These are phyloP conservation scores for Sphagnum contortum DNA, from an alignment of 225 moss, liverwort and hornwort species.

Conservation along the genomic window DNA sequence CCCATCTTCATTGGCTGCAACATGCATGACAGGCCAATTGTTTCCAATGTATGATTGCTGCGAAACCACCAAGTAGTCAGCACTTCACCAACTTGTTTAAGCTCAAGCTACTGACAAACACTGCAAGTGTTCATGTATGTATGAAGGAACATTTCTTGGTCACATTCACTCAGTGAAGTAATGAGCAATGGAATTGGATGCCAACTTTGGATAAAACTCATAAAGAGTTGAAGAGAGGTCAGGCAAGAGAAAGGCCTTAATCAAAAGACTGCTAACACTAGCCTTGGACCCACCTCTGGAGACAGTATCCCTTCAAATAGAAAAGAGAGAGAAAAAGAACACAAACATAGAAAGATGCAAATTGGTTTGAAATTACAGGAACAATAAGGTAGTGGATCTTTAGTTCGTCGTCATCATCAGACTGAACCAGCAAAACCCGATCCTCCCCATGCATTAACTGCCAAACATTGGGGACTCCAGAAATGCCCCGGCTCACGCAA, in stretches of 20 bases:
- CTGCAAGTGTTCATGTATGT: not conserved
- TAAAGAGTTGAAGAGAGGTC: too few species aligned
- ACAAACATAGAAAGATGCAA: too few species aligned
- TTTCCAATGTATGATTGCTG: constrained; percentile 90
- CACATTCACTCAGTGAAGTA: too few species aligned
- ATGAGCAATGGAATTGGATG: too few species aligned
- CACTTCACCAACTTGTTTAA: not conserved
- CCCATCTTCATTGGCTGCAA: constrained; percentile 96
- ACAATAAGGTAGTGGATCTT: constrained; percentile 91
- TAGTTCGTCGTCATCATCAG: constrained; percentile 85
- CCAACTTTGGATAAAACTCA: too few species aligned
- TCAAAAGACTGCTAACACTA: too few species aligned
- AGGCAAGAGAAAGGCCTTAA: too few species aligned
- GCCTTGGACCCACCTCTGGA: too few species aligned
- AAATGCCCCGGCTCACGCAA: constrained; percentile 77
- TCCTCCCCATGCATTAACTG: constrained; percentile 94
- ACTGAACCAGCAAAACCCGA: constrained; percentile 90
- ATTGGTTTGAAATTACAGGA: constrained; percentile 44
- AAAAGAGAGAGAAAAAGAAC: too few species aligned
- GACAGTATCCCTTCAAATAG: too few species aligned
- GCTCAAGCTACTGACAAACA: too few species aligned
- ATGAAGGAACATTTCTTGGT: too few species aligned
- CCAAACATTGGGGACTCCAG: constrained; percentile 78
- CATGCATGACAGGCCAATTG: constrained; percentile 93
- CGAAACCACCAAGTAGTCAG: constrained; percentile 9